Percentiles rank a stretch among this genome's conserved stretches.
Evolutionary conservation across 2,329 filamentous ascomycete species (phyloP).

Genomic region (Zasmidium citrigriseum): DNA sequence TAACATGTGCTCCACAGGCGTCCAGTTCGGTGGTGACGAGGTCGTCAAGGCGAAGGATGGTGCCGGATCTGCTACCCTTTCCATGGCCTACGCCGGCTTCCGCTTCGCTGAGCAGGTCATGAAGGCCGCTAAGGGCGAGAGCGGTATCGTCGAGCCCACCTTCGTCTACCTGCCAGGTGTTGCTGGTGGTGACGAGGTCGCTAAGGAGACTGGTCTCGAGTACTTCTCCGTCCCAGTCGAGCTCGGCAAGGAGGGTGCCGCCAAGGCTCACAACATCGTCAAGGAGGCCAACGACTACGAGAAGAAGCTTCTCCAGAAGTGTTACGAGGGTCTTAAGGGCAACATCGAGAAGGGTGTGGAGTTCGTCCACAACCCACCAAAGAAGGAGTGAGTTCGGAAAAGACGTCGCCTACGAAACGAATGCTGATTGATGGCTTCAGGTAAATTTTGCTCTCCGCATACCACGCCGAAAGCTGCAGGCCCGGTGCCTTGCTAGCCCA

Average conservation of each 20-base stretch:
- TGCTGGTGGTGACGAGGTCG: slow-evolving; percentile 80
- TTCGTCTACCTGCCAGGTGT: slow-evolving; percentile 94
- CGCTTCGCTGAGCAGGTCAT: slow-evolving; percentile 94
- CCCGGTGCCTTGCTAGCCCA: neutral
- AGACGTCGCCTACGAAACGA: neutral
- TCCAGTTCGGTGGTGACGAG: slow-evolving; percentile 97
- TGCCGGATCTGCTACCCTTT: slow-evolving; percentile 84
- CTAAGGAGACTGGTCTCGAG: slow-evolving; percentile 78
- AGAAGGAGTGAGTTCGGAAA: neutral
- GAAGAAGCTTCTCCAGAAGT: slow-evolving; percentile 79
- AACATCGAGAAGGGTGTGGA: slow-evolving; percentile 94
- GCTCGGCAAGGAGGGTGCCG: slow-evolving; percentile 78
- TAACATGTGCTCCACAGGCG: slow-evolving; percentile 48
- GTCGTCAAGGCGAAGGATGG: slow-evolving; percentile 95
- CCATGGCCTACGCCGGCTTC: slow-evolving; percentile 95
- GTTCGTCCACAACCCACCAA: slow-evolving; percentile 83
- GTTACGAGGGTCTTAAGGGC: slow-evolving; percentile 76
- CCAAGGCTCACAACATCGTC: slow-evolving; percentile 82
- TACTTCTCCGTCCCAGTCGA: slow-evolving; percentile 97
- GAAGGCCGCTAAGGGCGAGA: slow-evolving; percentile 83
- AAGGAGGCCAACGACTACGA: slow-evolving; percentile 78
- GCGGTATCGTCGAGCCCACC: slow-evolving; percentile 90
- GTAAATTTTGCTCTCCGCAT: slow-evolving; percentile 3
- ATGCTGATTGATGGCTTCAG: neutral
- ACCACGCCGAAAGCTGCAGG: neutral